Evolutionary conservation across 768 basidiomycete species (phyloP), one percentile per base, ranked within the genome.

Genomic region (Naganishia vaughanmartiniae): DNA sequence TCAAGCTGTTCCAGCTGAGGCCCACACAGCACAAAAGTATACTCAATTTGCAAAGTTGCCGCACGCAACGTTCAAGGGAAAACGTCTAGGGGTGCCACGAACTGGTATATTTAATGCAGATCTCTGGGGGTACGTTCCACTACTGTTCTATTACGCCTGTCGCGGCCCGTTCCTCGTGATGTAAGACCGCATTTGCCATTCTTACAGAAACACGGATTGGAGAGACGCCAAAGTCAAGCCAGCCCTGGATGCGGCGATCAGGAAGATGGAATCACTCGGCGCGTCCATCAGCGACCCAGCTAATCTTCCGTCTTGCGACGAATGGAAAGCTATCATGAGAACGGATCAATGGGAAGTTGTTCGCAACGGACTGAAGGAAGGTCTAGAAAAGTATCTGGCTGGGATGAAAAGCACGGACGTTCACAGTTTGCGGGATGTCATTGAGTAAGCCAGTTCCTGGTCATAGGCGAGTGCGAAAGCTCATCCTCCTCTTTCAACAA

Each of bases 291-390:
- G 42, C 28, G 39, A 69, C 17, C 24, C 36, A 26, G 39, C 56
- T 6, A 55, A 54, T 36, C 34, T 67, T 67, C 51, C 51, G 2
- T 55, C 36, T 30, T 17, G 6, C n/a, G 26, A 67, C 24, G 33
- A 58, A 33, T 34, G 54, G 51, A 24, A 31, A n/a, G 36, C 19
- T 11, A 19, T 4, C 1, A 17, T 7, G 39, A 21, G 17, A 30
- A 12, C 26, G 17, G 36, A 57, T 12, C 28, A 34, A 24, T 14
- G 46, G 51, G 21, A 24, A 6, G 53, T 69, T 4, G 14, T 69
- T 9, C 1, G 21, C 24, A 39, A 45, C n/a, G 55, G 57, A 19
- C 36, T 45, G 55, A 69, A 69, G 67, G 67, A 53, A 19, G 67
- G 57, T 33, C 39, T 69, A 3, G 55, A 9, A 19, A 14, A 33